Evolutionary conservation across 768 basidiomycete species (phyloP).

Genomic region (Naganishia antarctica): DNA sequence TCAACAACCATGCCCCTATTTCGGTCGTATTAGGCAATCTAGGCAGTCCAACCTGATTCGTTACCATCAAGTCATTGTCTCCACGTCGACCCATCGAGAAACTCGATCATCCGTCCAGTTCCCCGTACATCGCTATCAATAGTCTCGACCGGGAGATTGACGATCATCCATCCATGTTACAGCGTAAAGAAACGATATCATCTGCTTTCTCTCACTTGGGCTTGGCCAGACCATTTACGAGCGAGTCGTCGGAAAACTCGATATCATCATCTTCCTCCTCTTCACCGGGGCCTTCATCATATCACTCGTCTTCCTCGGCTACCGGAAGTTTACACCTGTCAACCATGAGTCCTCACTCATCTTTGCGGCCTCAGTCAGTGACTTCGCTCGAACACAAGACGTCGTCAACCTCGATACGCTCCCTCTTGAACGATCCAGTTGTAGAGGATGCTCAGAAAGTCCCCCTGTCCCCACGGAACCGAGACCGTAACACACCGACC

Average conservation of each 20-base stretch:
- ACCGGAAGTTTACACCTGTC: neutral
- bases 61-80: too few species aligned
- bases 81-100: too few species aligned
- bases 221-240: neutral
- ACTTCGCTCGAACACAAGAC: slow-evolving; percentile 13
- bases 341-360: neutral
- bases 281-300: too few species aligned
- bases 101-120: too few species aligned
- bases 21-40: too few species aligned
- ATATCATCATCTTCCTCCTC: too few species aligned
- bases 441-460: neutral
- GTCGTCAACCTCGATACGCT: slow-evolving; percentile 10
- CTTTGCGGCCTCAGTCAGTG: neutral
- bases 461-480: neutral
- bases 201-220: neutral
- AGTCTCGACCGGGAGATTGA: too few species aligned
- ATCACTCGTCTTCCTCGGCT: neutral
- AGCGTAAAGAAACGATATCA: neutral
- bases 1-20: too few species aligned
- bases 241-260: neutral
- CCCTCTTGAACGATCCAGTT: slow-evolving; percentile 20
- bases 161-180: neutral
- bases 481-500: neutral
- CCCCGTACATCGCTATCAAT: too few species aligned
- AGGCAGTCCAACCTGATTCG: too few species aligned